Base-by-base conservation (phyloP, 2,329 filamentous ascomycete genomes). In the Teratosphaeria nubilosa region DNA sequence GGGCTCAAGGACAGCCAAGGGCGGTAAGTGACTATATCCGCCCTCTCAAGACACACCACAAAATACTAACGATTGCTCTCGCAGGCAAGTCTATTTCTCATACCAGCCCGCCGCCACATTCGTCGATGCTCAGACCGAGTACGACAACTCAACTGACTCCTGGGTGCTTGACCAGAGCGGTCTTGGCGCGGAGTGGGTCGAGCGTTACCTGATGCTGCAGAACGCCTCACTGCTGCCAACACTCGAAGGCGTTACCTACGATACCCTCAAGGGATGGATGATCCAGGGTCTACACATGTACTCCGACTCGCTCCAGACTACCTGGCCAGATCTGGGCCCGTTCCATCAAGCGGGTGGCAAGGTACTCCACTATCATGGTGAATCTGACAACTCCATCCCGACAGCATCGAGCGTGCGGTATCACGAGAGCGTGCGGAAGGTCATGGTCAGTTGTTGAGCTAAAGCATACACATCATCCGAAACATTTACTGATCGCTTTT, bases 291-390 rank as follows among this genome's bases (percentile, higher is more conserved):
- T 77, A 73, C 65, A 76, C 54, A 73, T 72, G 48, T 84, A 80
- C 68, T 59, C 72, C 31, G 78, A 80, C 63, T 77, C 68, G 52
- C 72, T 82, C 2, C 80, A 83, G 64, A 83, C 80, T 9, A 82
- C 77, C 0, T 65, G 77, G 27, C 78, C 80, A 0, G 81, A 84
- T 62, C 72, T 84, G 0, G 78, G 0, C 62, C 71, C 10, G 20
- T 82, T 83, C 72, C 71, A 78, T 31, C 58, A 71, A 2, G 34
- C 34, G 5, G 34, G 34, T 41, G 81, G 79, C 55, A 84, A 84
- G 68, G 69, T 84, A 4, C 69, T 85, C 13, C 80, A 83, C 67
- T 82, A 77, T 72, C 82, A 84, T 69, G 81, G 81, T 55, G 80
- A 84, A 68, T 78, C 77, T 0, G 82, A 84, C 66, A 68, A 73